Percentiles rank a stretch among this genome's conserved stretches.
Conservation (phyloP, 2,329 filamentous ascomycete species). For the Microcyclospora tardicrescens region DNA sequence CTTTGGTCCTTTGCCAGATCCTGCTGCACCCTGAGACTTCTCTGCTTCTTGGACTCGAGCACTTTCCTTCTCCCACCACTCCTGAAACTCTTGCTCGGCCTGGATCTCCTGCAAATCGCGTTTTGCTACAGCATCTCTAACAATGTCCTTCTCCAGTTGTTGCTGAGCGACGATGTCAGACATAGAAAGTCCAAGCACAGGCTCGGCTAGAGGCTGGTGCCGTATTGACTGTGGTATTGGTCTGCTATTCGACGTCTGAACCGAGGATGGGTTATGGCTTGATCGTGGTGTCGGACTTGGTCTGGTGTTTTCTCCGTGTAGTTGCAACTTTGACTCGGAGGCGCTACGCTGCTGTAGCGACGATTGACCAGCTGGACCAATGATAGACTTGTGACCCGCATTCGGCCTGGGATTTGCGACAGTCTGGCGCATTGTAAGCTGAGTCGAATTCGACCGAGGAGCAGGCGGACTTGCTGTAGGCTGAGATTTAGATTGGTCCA, state of each 20-base stretch:
- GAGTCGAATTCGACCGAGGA: conserved; percentile 27
- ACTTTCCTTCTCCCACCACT: conserved; percentile 90
- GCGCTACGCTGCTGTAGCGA: conserved; percentile 13
- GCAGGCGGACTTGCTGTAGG: conserved; percentile 19
- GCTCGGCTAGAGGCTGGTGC: conserved; percentile 46
- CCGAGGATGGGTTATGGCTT: conserved; percentile 1
- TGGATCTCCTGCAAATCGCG: conserved; percentile 89
- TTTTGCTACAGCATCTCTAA: conserved; percentile 75
- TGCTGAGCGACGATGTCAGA: conserved; percentile 83
- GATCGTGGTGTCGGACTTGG: conserved; percentile 9
- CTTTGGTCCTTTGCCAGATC: conserved; percentile 5
- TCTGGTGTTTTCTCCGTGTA: conserved; percentile 2
- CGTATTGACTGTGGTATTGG: conserved; percentile 33
- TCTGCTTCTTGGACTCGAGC: conserved; percentile 39
- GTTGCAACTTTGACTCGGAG: conserved; percentile 4
- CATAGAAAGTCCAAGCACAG: conserved; percentile 58
- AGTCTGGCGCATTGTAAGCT: conserved; percentile 50
- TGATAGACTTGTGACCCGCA: conserved; percentile 7
- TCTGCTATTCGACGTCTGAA: conserved; percentile 21
- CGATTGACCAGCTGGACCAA: conserved; percentile 8
- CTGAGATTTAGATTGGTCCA: conserved; percentile 24
- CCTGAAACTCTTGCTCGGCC: conserved; percentile 89
- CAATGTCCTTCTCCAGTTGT: conserved; percentile 66
- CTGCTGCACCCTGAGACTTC: conserved; percentile 6
- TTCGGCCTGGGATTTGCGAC: conserved; percentile 33